Evolutionary conservation across 331 rosid genomes (phyloP).

Genomic region (Stylosanthes scabra): DNA sequence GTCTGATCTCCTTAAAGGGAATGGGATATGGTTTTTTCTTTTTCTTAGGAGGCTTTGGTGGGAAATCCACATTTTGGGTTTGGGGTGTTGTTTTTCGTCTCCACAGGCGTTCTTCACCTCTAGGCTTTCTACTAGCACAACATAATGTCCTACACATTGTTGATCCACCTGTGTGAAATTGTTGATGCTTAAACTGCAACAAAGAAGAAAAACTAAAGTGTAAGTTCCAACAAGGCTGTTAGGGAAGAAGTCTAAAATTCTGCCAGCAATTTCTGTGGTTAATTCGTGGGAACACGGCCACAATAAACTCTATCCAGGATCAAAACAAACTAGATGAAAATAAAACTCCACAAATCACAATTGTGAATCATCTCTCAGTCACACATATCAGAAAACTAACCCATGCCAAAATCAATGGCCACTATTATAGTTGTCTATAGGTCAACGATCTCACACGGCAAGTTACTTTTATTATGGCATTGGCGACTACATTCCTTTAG

Average conservation of each 20-base stretch:
- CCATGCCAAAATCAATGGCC: slow-evolving; percentile 2
- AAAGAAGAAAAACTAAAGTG: slow-evolving; percentile 30
- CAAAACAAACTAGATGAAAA: not conserved
- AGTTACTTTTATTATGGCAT: not conserved
- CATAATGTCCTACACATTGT: slow-evolving; percentile 41
- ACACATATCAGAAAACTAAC: slow-evolving; percentile 12
- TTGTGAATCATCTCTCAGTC: not conserved
- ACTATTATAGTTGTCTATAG: not conserved
- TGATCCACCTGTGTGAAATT: slow-evolving; percentile 41
- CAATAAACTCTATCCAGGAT: slow-evolving; percentile 9
- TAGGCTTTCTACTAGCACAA: slow-evolving; percentile 56
- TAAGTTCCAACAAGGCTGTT: slow-evolving; percentile 29
- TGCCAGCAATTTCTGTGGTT: not conserved
- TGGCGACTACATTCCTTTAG: slow-evolving; percentile 2
- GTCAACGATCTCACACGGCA: not conserved
- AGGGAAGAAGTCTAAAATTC: slow-evolving; percentile 15
- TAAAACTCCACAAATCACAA: too few species aligned
- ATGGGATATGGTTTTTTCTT: slow-evolving; percentile 93
- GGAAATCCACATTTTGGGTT: slow-evolving; percentile 90
- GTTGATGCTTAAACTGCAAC: slow-evolving; percentile 62
- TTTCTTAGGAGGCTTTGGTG: slow-evolving; percentile 65
- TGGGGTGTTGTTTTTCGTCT: slow-evolving; percentile 55
- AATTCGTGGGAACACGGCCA: not conserved
- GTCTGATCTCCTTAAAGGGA: slow-evolving; percentile 77
- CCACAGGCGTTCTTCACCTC: slow-evolving; percentile 43